Evolutionary conservation across 257 asterid species (phyloP), one percentile per base, ranked within the genome.

Genomic region (Ilex aquifolium): DNA sequence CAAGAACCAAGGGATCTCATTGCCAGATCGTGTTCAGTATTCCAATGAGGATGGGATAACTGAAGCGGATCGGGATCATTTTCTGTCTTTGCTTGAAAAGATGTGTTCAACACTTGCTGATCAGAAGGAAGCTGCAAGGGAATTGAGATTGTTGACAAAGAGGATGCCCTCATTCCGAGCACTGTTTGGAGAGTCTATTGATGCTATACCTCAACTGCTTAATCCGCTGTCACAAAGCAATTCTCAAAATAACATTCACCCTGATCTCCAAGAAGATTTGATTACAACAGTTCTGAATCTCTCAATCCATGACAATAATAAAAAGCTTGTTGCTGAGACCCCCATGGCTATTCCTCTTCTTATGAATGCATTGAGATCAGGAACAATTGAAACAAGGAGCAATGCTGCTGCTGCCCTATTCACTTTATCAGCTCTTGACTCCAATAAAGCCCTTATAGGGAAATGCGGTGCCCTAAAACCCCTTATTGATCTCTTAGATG

Each of bases 351-450:
- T 93, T 66, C 87, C 87, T 12, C 72, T 88, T 60, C 93, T 93
- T 12, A 60, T 83, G 46, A 83, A 72, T 30, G 95, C 97, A 2
- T 57, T 93, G 40, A 69, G 58, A 54, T 68, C 75, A 0, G 99
- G 96, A 57, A 87, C 95, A 2, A 70, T 84, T 3, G 85, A 81
- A 39, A 90, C 90, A 1, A 81, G 88, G 76, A 84, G 88, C 75
- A 93, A 93, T 72, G 95, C 98, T 14, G 95, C 98, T 3, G 98
- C 98, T 8, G 83, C 98, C 36, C 83, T 91, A 54, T 91, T 91
- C 77, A 84, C 96, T 5, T 63, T 91, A 48, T 80, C 92, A 0
- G 95, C 96, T n/a, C 84, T 86, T 21, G 90, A 88, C 60, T 80
- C 96, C 3, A 91, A 91, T 61, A 91, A 88, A 69, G 83, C 60